Evolutionary conservation across 2,329 filamentous ascomycete genomes (phyloP).

Genomic region (Calonectria multiphialidica): DNA sequence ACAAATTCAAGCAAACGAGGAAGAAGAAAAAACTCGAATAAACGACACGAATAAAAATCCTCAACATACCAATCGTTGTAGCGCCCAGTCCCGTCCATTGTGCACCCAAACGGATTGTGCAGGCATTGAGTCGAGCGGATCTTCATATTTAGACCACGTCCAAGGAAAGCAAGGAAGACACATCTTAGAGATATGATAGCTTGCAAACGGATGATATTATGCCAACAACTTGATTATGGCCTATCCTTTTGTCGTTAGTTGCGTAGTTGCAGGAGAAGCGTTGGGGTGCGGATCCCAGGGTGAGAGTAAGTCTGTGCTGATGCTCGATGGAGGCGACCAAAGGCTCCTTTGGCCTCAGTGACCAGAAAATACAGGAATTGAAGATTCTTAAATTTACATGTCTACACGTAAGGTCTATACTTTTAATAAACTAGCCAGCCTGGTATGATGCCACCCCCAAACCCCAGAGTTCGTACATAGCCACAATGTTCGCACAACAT

Average conservation of each 20-base stretch:
- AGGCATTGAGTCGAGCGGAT: constrained; percentile 51
- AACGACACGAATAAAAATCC: constrained; percentile 1
- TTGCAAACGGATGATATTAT: not conserved
- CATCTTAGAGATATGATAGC: constrained; percentile 49
- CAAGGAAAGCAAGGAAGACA: constrained; percentile 67
- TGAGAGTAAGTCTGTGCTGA: not conserved
- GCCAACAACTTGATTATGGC: not conserved
- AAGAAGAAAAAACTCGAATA: not conserved
- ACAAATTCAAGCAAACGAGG: not conserved
- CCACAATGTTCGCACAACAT: not conserved
- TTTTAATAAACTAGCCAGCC: not conserved
- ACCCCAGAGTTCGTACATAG: not conserved
- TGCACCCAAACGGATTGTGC: constrained; percentile 58
- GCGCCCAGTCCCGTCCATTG: constrained; percentile 50
- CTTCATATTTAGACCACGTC: constrained; percentile 62
- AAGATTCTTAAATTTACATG: no score
- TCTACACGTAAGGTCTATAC: not conserved
- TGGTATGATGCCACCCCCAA: not conserved
- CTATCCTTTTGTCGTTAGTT: not conserved
- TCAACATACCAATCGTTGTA: constrained; percentile 55
- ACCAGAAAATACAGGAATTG: no score
- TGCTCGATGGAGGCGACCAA: not conserved
- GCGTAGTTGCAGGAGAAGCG: constrained; percentile 16
- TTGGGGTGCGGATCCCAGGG: not conserved
- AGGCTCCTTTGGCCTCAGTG: not conserved